Base-by-base conservation (phyloP, 108 stramenopile species). In the Pseudonitzschia pungens region DNA sequence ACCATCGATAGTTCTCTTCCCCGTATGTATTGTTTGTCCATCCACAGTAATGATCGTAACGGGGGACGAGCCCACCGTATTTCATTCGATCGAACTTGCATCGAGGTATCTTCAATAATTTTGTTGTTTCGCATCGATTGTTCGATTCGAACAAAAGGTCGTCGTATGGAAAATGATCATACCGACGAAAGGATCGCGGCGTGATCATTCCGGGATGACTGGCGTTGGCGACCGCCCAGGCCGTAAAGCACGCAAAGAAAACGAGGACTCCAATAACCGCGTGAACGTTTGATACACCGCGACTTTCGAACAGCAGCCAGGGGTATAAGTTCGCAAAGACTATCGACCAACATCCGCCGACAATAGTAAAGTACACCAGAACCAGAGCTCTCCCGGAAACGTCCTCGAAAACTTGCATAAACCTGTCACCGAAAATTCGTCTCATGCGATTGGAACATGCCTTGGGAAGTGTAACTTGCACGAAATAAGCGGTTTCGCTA, bases 41-140 rank as follows among this genome's bases (percentile, higher is more conserved):
- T 20, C 91, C 91, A 75, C 96, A 97, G 65, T 82, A 94, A 75
- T 97, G 96, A 76, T 97, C 96, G 62, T 93, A 97, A 56, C 92
- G 82, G 20, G 86, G 75, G 12, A 91, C 80, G 72, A 92, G 87
- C 45, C 62, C 60, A 44, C 76, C 63, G 43, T 83, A 82, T 50
- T 87, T 83, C 60, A 79, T 77, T 62, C 93, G 80, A 79, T 94
- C 92, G 74, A 83, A 96, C 71, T 94, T 96, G 70, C 85, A 84
- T 20, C 95, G 70, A 11, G 95, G 89, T 22, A 92, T 63, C 71
- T 84, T 84, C 21, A 79, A 76, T 64, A 96, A 81, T 16, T 80
- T 68, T 14, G 86, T 74, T 0, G 92, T 93, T 12, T 84, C 80
- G 70, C 92, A 93, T 11, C 70, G 70, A 60, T 69, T 67, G 20